Base-by-base conservation (phyloP, 2,329 filamentous ascomycete species). In the Stagonosporopsis cucurbitacearum region DNA sequence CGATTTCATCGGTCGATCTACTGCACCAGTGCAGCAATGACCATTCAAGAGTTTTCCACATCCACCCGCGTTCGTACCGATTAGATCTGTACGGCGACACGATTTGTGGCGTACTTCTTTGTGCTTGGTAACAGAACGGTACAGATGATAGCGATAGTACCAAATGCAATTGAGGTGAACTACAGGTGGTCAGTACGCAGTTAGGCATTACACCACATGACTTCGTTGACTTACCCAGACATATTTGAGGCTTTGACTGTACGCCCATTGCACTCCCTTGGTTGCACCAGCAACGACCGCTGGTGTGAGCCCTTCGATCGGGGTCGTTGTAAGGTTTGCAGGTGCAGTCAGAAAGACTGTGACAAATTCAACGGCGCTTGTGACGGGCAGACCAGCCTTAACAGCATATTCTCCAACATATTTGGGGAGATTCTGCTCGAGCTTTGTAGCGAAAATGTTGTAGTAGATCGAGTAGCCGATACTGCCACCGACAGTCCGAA, bases 401-500 rank as follows among this genome's bases (percentile, higher is more conserved):
- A 76, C 56, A 0, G 76, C 67, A 6, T 68, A 71, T 28, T 66
- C 57, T 0, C 65, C 65, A 33, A 66, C 64, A 39, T 69, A 68
- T 6, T 46, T 53, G 0, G 71, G 70, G 1, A 74, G 53, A 6
- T 69, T 66, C 20, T 61, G 42, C 5, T 55, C 52, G 11, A 71
- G 61, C 23, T 72, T 73, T 12, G 59, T 71, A n/a, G 65, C 67
- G 36, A 74, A 72, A 48, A 75, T 63, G 42, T 72, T 73, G 57
- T 71, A 71, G 62, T 74, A 75, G 50, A 75, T 69, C 3, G 70
- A 71, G 37, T 72, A 71, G 23, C 71, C 72, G n/a, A 75, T 72
- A 8, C 67, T 68, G 13, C 73, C 72, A n/a, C 71, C 73, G 23
- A 74, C 71, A 4, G 76, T 77, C 26, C 80, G 77, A 51, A 82